Conservation (phyloP, 805 yeast genomes). For the Candida incommunis region DNA sequence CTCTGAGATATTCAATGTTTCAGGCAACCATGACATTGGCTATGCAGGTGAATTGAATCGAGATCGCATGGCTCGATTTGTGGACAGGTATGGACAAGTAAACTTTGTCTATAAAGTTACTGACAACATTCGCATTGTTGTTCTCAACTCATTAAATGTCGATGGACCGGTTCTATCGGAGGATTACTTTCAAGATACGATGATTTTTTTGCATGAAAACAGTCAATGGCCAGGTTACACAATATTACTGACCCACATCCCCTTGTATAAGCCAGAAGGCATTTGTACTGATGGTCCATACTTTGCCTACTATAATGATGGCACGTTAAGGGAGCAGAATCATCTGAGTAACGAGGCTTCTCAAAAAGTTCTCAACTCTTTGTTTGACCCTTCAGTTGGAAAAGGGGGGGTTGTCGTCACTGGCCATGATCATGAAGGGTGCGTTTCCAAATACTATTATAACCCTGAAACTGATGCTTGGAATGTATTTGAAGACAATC, state of each 20-base stretch:
- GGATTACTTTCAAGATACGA: conserved; percentile 49
- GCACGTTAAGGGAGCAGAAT: conserved; percentile 69
- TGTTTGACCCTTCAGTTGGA: conserved; percentile 29
- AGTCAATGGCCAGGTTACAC: conserved; percentile 61
- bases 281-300: conserved; percentile 80
- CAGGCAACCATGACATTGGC: conserved; percentile 95
- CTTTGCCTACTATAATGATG: conserved; percentile 45
- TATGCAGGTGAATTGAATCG: conserved; percentile 89
- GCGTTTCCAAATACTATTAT: conserved; percentile 52
- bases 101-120: conserved; percentile 70
- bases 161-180: conserved; percentile 86
- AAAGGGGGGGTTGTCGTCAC: conserved; percentile 67
- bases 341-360: conserved; percentile 58
- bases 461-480: conserved; percentile 10
- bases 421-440: conserved; percentile 96
- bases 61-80: conserved; percentile 77
- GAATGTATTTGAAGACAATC: too few species aligned
- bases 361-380: conserved; percentile 52
- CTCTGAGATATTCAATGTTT: conserved; percentile 49
- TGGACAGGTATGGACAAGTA: conserved; percentile 63
- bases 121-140: conserved; percentile 61
- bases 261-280: conserved; percentile 71
- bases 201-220: conserved; percentile 54
- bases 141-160: conserved; percentile 62
- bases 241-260: conserved; percentile 74